Base-by-base conservation (phyloP, 495 filamentous ascomycete genomes). In the Aspergillus wentii region DNA sequence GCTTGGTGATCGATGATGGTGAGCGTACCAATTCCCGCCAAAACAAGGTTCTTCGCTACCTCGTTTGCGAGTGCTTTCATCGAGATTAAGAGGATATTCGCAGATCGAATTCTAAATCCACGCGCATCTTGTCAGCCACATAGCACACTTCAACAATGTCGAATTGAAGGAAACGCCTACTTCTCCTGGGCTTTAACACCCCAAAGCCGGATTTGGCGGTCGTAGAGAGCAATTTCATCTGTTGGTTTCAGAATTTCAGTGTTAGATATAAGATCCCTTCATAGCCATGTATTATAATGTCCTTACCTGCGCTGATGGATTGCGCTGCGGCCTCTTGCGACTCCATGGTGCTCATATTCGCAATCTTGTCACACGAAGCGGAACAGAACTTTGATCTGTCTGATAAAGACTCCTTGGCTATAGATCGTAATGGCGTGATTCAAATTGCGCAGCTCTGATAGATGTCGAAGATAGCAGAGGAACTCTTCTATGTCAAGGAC, bases 181-280 rank as follows among this genome's bases (percentile, higher is more conserved):
- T 78, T 78, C 46, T 84, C 84, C 59, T 98, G 92, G 5, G 94
- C 92, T 55, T 94, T 78, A 41, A 97, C 84, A 34, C 92, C 92
- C 92, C 92, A 98, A 19, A 98, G 79, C n/a, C 92, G 86, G 52
- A 97, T 95, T 61, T 98, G 92, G 15, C 92, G 83, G 62, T 98
- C 92, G 63, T 98, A 98, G 16, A 98, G 78, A 25, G 94, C 94
- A 52, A 97, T 95, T 54, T 98, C 92, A 66, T 95, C 92, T 94
- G 30, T 35, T 17, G 11, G 0, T 33, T 31, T 9, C 19, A 31
- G 0, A 1, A 35, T 28, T 30, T 11, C 17, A 28, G 18, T 37
- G 46, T 48, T 18, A 44, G 28, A n/a, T 32, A 19, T 31, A n/a
- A 16, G 8, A 18, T 23, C 8, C 15, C 11, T 38, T 25, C n/a